Conservation (phyloP, 2,329 filamentous ascomycete genomes). For the Alternaria longipes region DNA sequence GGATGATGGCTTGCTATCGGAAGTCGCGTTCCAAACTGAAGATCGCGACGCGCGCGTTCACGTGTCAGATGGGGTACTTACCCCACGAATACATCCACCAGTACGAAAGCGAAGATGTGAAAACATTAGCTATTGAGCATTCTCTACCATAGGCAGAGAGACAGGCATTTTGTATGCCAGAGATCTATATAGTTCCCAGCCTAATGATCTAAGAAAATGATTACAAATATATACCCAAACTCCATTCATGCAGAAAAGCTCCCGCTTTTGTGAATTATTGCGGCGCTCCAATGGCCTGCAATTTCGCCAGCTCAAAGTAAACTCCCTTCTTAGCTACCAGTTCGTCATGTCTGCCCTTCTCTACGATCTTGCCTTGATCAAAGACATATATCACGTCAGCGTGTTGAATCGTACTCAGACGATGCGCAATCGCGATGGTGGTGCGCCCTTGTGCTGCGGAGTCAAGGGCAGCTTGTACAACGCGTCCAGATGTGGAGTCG, state of each 20-base stretch:
- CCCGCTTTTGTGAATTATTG: conserved; percentile 25
- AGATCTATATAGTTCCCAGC: conserved; percentile 4
- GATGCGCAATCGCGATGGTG: conserved; percentile 94
- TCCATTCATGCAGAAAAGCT: not conserved
- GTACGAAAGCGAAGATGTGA: not conserved
- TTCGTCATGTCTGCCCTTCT: conserved; percentile 81
- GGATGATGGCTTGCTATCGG: not conserved
- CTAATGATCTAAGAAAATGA: not conserved
- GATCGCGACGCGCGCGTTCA: conserved; percentile 2
- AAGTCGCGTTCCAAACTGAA: not conserved
- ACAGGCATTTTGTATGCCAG: conserved; percentile 2
- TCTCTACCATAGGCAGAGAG: not conserved
- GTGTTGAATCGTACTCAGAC: conserved; percentile 91
- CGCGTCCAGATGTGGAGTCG: conserved; percentile 66
- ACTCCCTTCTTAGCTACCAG: conserved; percentile 52
- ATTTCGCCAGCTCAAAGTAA: conserved; percentile 51
- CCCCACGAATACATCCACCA: not conserved
- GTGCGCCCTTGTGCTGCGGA: conserved; percentile 84
- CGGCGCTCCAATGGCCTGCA: conserved; percentile 49
- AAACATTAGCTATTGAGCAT: not conserved
- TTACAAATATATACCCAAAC: conserved; percentile 12
- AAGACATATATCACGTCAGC: conserved; percentile 98
- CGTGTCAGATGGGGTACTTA: not conserved
- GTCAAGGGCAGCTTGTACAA: conserved; percentile 83
- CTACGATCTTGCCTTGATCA: conserved; percentile 85